These are phyloP conservation scores for Waitea zeae DNA, from an alignment of 1,284 basidiomycete species.

Conservation along the genomic window DNA sequence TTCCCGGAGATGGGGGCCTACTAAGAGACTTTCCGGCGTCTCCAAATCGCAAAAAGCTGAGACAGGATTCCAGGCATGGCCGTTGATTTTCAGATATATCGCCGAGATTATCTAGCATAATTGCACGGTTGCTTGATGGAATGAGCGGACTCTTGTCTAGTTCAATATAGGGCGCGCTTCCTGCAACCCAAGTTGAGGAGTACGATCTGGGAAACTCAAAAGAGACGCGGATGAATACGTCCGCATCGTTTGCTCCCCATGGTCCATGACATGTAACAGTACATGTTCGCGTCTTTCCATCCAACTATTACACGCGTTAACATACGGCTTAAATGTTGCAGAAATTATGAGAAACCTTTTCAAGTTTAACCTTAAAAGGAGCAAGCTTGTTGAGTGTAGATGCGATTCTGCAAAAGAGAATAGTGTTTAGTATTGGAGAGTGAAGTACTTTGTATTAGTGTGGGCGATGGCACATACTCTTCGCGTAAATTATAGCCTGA, in stretches of 20 bases:
- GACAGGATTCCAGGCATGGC: slow-evolving; percentile 71
- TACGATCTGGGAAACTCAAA: slow-evolving; percentile 82
- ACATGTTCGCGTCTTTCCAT: slow-evolving; percentile 56
- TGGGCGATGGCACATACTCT: not conserved
- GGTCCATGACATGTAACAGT: slow-evolving; percentile 81
- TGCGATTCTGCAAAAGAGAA: slow-evolving; percentile 61
- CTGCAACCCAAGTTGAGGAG: slow-evolving; percentile 40
- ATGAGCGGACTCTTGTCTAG: slow-evolving; percentile 74
- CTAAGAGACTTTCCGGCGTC: slow-evolving; percentile 32
- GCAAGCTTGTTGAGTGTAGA: slow-evolving; percentile 44
- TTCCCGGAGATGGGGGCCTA: slow-evolving; percentile 12
- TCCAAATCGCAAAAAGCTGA: slow-evolving; percentile 62
- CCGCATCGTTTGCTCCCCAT: slow-evolving; percentile 68
- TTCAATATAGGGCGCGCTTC: slow-evolving; percentile 61
- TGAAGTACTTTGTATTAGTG: not conserved
- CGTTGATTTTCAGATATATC: slow-evolving; percentile 49
- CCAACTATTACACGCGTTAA: not conserved
- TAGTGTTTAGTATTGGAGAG: not conserved
- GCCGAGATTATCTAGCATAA: slow-evolving; percentile 60
- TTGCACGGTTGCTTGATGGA: slow-evolving; percentile 54
- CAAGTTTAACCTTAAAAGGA: slow-evolving; percentile 66
- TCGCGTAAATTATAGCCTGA: not conserved
- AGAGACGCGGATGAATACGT: slow-evolving; percentile 75
- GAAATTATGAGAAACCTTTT: slow-evolving; percentile 38
- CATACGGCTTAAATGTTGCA: slow-evolving; percentile 4